Conservation (phyloP, 2,329 filamentous ascomycete genomes). For the Xylariaceae sp. region DNA sequence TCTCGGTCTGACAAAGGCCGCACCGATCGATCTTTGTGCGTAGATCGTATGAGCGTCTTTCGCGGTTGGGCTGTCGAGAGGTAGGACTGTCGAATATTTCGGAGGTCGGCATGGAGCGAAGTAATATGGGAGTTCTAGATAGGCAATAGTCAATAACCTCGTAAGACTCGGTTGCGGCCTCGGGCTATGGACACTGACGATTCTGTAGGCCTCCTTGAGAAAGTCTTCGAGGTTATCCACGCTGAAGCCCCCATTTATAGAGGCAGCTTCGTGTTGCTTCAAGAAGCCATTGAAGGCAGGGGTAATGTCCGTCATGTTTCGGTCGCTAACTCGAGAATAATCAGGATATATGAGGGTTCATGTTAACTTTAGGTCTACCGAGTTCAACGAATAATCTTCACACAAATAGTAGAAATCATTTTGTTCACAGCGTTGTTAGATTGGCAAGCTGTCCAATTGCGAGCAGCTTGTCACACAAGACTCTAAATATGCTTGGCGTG, state of each 20-base stretch:
- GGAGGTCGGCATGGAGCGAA: conserved; percentile 80
- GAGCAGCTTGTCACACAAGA: neutral
- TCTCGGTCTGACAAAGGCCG: conserved; percentile 78
- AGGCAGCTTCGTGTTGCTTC: conserved; percentile 61
- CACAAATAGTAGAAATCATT: neutral
- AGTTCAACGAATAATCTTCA: neutral
- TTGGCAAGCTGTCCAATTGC: neutral
- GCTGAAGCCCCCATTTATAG: conserved; percentile 52
- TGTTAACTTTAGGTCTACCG: neutral
- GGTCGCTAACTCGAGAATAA: neutral
- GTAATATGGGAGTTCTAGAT: conserved; percentile 78
- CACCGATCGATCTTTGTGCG: conserved; percentile 52
- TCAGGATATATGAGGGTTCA: neutral
- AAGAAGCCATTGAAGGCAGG: conserved; percentile 73
- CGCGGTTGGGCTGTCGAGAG: conserved; percentile 79
- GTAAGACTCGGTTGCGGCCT: neutral
- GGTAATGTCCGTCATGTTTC: conserved; percentile 69
- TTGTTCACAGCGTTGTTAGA: neutral
- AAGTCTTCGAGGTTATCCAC: conserved; percentile 77
- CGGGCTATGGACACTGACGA: conserved; percentile 62
- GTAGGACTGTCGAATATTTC: conserved; percentile 86
- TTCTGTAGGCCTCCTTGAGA: conserved; percentile 90
- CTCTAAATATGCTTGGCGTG: conserved; percentile 7
- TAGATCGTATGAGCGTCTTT: conserved; percentile 56
- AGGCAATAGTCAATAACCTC: conserved; percentile 22